These are phyloP conservation scores for Trifolium dubium DNA, from an alignment of 306 rosid species.

Conservation along the genomic window DNA sequence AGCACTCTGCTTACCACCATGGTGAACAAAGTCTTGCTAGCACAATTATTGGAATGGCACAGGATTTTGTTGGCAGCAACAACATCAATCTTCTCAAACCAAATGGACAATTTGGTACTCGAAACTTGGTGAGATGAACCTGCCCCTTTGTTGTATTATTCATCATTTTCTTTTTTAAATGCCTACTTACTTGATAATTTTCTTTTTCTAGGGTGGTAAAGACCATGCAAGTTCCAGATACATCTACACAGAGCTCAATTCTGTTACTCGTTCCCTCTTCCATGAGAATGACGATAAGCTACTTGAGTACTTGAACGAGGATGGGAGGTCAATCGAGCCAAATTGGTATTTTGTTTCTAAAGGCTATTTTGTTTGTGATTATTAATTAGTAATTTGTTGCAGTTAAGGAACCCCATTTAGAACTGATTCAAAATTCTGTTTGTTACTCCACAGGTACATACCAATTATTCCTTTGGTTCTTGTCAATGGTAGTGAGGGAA, in stretches of 20 bases:
- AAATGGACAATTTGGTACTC: conserved; percentile 96
- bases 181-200: background rate
- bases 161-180: background rate
- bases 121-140: conserved; percentile 64
- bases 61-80: conserved; percentile 91
- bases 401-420: background rate
- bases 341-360: conserved; percentile 57
- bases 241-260: conserved; percentile 65
- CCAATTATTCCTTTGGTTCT: conserved; percentile 89
- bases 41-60: conserved; percentile 94
- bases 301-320: conserved; percentile 90
- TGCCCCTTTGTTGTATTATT: background rate
- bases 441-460: conserved; percentile 66
- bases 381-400: background rate
- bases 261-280: conserved; percentile 74
- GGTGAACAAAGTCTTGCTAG: conserved; percentile 92
- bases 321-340: conserved; percentile 85
- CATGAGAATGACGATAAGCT: conserved; percentile 83
- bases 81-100: conserved; percentile 87
- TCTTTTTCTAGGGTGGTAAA: conserved; percentile 78
- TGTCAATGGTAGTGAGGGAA: conserved; percentile 96
- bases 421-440: background rate
- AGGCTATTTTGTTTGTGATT: background rate
- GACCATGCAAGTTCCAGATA: conserved; percentile 94
- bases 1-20: conserved; percentile 93